Base-by-base conservation (phyloP, 73 alveolate species). In the Blepharisma stoltei region DNA sequence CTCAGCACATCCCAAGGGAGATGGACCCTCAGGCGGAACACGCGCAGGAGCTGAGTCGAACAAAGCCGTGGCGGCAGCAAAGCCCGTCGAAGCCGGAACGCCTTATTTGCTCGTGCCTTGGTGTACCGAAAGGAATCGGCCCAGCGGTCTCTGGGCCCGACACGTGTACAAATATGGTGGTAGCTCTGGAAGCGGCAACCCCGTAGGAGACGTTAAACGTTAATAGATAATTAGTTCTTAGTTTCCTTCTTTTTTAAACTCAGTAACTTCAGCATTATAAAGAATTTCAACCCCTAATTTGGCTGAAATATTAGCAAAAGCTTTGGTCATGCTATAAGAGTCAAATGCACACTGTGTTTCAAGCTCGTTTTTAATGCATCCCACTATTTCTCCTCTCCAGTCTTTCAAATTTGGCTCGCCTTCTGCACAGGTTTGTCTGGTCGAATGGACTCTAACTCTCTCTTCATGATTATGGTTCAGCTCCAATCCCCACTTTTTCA, bases 301-400 rank as follows among this genome's bases (percentile, higher is more conserved):
- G 1, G 9, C 27, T 14, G 79, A 71, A n/a, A 69, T 7, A 14
- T 25, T 43, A 1, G 43, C 20, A 38, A 44, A n/a, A 18, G 20
- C 21, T 11, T 23, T 69, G 14, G 65, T n/a, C 9, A 69, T 11
- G 11, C 25, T 14, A 44, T 44, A 69, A n/a, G 79, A 69, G 5
- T 69, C 60, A 44, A 14, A 53, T 9, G 73, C 73, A 69, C 75
- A 14, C 14, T 11, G 65, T 1, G 14, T 9, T 14, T 69, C 79
- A n/a, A 7, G 14, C 32, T 18, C 11, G 41, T 46, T 38, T 38
- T 69, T 44, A 9, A 38, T n/a, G 41, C 25, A 11, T 4, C 79
- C 79, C 9, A 18, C 25, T 0, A 69, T 69, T 44, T 38, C 67
- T 14, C 9, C 75, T 7, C 20, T 69, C 67, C 67, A 69, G 69